phyloP scores from a whole-genome alignment of 768 basidiomycete species.

The Leccinum barrowsii region DNA sequence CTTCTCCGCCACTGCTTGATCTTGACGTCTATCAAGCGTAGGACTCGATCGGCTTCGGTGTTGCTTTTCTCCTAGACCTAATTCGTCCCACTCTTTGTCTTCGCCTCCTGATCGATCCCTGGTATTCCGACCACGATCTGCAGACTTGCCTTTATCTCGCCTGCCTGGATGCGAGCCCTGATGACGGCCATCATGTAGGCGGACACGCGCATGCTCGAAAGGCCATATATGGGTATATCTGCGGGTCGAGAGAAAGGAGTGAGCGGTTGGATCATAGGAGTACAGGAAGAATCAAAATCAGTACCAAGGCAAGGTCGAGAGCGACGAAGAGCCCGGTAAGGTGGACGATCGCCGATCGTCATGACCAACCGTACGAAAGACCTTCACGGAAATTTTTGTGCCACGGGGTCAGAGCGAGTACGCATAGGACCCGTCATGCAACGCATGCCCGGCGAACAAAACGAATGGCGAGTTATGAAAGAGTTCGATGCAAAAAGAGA shows the following conservation, averaged over 20 bases:
- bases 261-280: conserved; percentile 1
- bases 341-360: conserved; percentile 4
- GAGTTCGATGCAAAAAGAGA: neutral
- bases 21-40: neutral
- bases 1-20: neutral
- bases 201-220: conserved; percentile 90
- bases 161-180: conserved; percentile 28
- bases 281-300: neutral
- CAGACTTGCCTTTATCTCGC: conserved; percentile 18
- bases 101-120: conserved; percentile 9
- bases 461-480: neutral
- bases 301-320: neutral
- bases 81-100: conserved; percentile 1
- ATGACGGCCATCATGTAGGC: conserved; percentile 45
- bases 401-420: neutral
- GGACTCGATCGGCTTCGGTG: conserved; percentile 24
- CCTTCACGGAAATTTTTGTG: neutral
- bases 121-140: conserved; percentile 14
- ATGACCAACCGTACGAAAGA: neutral
- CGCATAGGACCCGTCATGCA: neutral
- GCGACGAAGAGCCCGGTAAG: neutral
- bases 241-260: neutral
- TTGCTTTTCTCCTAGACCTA: conserved; percentile 4
- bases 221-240: conserved; percentile 98
- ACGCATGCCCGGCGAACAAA: neutral